Evolutionary conservation across 2,329 filamentous ascomycete genomes (phyloP).

Genomic region (Ophiostoma pallidulum): DNA sequence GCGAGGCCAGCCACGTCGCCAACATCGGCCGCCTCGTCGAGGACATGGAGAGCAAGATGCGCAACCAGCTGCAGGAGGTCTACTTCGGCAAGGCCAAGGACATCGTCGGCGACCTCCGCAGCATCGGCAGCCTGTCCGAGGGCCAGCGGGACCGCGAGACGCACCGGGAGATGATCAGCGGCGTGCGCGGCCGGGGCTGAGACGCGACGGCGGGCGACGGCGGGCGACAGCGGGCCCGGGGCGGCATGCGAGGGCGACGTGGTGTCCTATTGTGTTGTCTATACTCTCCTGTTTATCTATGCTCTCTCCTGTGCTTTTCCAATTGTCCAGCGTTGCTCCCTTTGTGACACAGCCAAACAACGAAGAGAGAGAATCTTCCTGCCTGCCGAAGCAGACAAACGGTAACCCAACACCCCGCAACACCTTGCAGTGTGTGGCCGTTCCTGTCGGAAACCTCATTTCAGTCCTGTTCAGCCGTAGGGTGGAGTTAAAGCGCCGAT

Average conservation of each 20-base stretch:
- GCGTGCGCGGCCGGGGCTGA: slow-evolving; percentile 33
- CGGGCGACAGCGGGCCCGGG: too few species aligned
- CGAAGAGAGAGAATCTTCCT: background rate
- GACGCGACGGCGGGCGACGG: background rate
- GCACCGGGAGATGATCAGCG: slow-evolving; percentile 78
- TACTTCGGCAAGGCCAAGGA: slow-evolving; percentile 99
- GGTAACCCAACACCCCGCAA: too few species aligned
- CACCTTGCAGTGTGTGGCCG: too few species aligned
- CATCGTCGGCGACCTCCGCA: slow-evolving; percentile 89
- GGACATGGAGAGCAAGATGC: slow-evolving; percentile 99
- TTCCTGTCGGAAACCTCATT: too few species aligned
- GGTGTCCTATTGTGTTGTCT: background rate
- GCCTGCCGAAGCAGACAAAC: too few species aligned
- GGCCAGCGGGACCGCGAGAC: slow-evolving; percentile 73
- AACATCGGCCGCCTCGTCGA: slow-evolving; percentile 93
- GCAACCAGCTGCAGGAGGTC: slow-evolving; percentile 94
- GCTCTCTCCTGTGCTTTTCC: background rate
- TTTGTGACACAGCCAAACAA: background rate
- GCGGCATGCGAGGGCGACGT: too few species aligned
- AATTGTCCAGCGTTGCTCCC: background rate
- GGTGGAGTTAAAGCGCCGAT: too few species aligned
- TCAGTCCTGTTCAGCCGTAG: too few species aligned
- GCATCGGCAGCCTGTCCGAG: slow-evolving; percentile 74
- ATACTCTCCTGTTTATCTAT: background rate
- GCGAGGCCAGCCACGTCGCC: slow-evolving; percentile 85